A percentile compares a stretch with the other conserved stretches of the same genome.
Evolutionary conservation across 148 eudicot genomes (phyloP).

Genomic region (Fagopyrum esculentum): DNA sequence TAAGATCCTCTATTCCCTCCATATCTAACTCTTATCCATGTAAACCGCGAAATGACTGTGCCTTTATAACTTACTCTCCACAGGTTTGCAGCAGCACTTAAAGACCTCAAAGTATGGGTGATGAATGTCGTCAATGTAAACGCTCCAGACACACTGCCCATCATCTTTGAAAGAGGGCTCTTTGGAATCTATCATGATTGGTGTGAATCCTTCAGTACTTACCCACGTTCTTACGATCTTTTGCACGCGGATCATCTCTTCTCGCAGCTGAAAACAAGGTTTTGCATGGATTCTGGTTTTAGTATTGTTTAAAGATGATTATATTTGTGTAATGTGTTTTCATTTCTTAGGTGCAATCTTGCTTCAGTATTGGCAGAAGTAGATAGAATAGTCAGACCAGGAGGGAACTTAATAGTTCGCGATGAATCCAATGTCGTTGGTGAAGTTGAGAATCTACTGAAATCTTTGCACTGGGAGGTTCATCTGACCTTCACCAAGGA

Average conservation of each 20-base stretch:
- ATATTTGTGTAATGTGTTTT: neutral
- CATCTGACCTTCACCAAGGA: conserved; percentile 51
- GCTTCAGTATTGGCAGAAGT: conserved; percentile 58
- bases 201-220: conserved; percentile 90
- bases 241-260: conserved; percentile 86
- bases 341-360: conserved; percentile 50
- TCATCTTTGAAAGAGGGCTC: conserved; percentile 81
- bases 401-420: conserved; percentile 66
- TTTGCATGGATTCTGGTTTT: too few relatives aligned
- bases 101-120: conserved; percentile 65
- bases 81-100: conserved; percentile 88
- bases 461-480: conserved; percentile 78
- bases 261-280: conserved; percentile 67
- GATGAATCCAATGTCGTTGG: conserved; percentile 46
- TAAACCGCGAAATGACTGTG: neutral
- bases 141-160: conserved; percentile 78
- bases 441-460: conserved; percentile 57
- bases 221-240: conserved; percentile 83
- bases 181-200: conserved; percentile 90
- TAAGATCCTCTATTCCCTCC: neutral
- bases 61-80: conserved; percentile 4
- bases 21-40: neutral
- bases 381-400: conserved; percentile 72
- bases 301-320: neutral
- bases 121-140: conserved; percentile 71